These are phyloP conservation scores for Elsinoe batatas DNA, from an alignment of 2,329 filamentous ascomycete species.

Conservation along the genomic window DNA sequence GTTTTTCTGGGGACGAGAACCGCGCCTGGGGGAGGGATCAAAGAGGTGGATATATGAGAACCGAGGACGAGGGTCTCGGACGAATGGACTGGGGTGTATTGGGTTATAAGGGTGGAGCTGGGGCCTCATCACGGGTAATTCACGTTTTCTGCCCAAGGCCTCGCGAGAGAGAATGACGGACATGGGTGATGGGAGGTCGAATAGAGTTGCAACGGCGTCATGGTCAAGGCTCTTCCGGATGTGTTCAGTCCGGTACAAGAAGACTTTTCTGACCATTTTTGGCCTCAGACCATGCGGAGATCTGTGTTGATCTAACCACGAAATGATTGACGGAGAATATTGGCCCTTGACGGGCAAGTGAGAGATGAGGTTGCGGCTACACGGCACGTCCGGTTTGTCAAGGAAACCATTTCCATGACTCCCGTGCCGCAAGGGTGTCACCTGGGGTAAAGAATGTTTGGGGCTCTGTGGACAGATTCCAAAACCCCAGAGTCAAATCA, in stretches of 20 bases:
- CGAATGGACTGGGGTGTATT: conserved; percentile 8
- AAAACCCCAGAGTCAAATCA: conserved; percentile 1
- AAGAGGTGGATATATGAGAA: background rate
- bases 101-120: background rate
- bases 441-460: background rate
- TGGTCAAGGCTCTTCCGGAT: conserved; percentile 3
- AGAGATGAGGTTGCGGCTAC: background rate
- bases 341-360: background rate
- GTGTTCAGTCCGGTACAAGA: conserved; percentile 2
- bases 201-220: conserved; percentile 8
- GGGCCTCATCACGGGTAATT: conserved; percentile 3
- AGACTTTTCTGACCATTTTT: conserved; percentile 5
- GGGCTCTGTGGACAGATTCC: background rate
- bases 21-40: background rate
- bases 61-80: conserved; percentile 9
- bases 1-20: background rate
- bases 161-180: background rate
- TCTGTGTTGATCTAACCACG: background rate
- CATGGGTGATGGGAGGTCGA: conserved; percentile 1
- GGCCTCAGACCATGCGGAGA: conserved; percentile 11
- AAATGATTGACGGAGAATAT: conserved; percentile 4
- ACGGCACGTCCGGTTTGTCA: conserved; percentile 1
- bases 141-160: background rate
- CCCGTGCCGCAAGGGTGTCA: background rate
- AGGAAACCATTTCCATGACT: background rate